Conservation (phyloP, 495 filamentous ascomycete species). For the Echria macrotheca region DNA sequence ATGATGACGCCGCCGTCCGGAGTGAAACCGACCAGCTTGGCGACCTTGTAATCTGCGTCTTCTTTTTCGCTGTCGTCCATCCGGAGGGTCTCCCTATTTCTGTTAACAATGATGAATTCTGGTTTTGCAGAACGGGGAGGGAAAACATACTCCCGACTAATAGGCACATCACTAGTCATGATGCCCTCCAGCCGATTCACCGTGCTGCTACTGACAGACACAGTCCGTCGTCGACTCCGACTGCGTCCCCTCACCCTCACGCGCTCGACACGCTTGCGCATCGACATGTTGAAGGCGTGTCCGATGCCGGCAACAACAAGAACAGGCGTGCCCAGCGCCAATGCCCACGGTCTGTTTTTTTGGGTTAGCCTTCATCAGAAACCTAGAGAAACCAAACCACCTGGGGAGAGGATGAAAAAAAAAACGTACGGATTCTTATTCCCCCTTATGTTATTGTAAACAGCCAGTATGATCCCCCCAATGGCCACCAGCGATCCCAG, state of each 20-base stretch:
- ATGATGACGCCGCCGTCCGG: constrained; percentile 23
- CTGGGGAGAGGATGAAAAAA: background rate
- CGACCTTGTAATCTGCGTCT: constrained; percentile 18
- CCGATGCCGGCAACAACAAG: constrained; percentile 42
- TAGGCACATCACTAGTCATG: constrained; percentile 15
- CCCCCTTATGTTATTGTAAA: constrained; percentile 33
- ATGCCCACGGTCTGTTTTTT: constrained; percentile 34
- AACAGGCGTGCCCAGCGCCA: constrained; percentile 45
- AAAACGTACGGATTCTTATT: constrained; percentile 39
- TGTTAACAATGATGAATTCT: too few relatives aligned
- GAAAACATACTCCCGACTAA: constrained; percentile 28
- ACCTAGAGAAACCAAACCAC: too few relatives aligned
- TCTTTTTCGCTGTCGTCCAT: constrained; percentile 24
- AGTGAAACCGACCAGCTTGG: constrained; percentile 32
- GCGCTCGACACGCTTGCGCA: constrained; percentile 23
- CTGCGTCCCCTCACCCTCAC: constrained; percentile 17
- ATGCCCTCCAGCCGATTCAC: constrained; percentile 13
- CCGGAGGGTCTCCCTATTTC: constrained; percentile 21
- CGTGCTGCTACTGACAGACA: constrained; percentile 15
- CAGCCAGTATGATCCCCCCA: constrained; percentile 36
- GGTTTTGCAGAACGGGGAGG: background rate
- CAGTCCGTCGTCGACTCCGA: constrained; percentile 4
- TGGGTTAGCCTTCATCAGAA: background rate
- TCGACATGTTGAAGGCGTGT: constrained; percentile 33
- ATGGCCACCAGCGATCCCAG: constrained; percentile 46